Conservation (phyloP, 805 yeast species). For the Isabelozyma heimii region DNA sequence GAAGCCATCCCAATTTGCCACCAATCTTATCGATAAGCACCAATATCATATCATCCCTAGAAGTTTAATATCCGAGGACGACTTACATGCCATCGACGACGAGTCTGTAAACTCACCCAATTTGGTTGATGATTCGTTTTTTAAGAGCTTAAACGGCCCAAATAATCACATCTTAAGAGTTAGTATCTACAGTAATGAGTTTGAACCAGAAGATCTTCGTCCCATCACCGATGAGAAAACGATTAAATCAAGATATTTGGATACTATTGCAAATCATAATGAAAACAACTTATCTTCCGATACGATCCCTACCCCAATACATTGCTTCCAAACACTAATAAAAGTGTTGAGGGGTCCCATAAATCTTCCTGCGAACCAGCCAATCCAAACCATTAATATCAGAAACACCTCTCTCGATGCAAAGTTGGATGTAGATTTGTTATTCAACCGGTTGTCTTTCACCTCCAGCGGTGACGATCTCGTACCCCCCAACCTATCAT, state of each 20-base stretch:
- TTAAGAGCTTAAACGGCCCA: constrained; percentile 20
- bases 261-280: constrained; percentile 27
- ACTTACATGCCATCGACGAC: constrained; percentile 9
- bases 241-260: constrained; percentile 51
- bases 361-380: constrained; percentile 38
- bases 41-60: constrained; percentile 33
- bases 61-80: constrained; percentile 24
- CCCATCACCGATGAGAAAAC: constrained; percentile 45
- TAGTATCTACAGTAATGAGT: constrained; percentile 51
- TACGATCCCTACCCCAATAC: constrained; percentile 49
- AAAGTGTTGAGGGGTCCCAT: constrained; percentile 71
- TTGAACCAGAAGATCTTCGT: constrained; percentile 44
- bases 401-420: constrained; percentile 52
- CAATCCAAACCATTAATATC: constrained; percentile 54
- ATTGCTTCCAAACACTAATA: constrained; percentile 59
- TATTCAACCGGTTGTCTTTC: constrained; percentile 49
- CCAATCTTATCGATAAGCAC: constrained; percentile 23
- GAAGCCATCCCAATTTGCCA: constrained; percentile 13
- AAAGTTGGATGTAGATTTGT: constrained; percentile 53
- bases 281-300: constrained; percentile 23
- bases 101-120: constrained; percentile 3
- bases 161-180: constrained; percentile 42
- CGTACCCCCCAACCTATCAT: constrained; percentile 47
- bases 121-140: constrained; percentile 35
- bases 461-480: constrained; percentile 28